phyloP scores from a whole-genome alignment of 495 filamentous ascomycete genomes.

The Paragyromitra xinjiangensis region DNA sequence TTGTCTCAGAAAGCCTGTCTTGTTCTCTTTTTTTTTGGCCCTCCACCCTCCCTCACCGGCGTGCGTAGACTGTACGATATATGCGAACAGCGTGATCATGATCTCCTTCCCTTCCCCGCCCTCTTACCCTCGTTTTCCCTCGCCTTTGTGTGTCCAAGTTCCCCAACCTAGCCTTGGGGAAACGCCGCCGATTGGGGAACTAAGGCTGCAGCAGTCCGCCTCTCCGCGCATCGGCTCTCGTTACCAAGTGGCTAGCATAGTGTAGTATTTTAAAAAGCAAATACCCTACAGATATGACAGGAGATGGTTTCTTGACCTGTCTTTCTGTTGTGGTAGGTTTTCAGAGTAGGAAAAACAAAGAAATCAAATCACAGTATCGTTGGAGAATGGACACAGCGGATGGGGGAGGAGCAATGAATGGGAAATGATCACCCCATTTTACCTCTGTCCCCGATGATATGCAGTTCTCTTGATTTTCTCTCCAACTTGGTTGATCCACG shows the following conservation, averaged over 20 bases:
- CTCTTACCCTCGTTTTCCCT: conserved; percentile 27
- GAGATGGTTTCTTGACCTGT: conserved; percentile 38
- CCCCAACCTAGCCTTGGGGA: conserved; percentile 46
- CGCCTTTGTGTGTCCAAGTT: conserved; percentile 38
- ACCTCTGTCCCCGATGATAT: conserved; percentile 45
- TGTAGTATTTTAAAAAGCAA: conserved; percentile 50
- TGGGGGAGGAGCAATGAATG: conserved; percentile 21
- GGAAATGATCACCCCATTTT: conserved; percentile 49
- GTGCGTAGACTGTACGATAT: conserved; percentile 49
- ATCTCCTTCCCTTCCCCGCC: conserved; percentile 51
- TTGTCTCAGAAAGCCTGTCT: conserved; percentile 48
- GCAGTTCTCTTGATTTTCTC: conserved; percentile 49
- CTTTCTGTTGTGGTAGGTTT: conserved; percentile 31
- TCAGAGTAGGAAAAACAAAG: conserved; percentile 41
- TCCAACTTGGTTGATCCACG: conserved; percentile 45
- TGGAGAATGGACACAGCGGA: conserved; percentile 37
- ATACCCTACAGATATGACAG: conserved; percentile 45
- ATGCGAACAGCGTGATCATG: conserved; percentile 48
- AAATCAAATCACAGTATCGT: conserved; percentile 44
- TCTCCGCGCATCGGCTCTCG: conserved; percentile 50
- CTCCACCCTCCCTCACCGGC: conserved; percentile 30
- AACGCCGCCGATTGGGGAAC: conserved; percentile 50
- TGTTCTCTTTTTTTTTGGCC: conserved; percentile 6
- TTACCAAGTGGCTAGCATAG: conserved; percentile 51
- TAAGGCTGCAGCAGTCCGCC: conserved; percentile 46